Evolutionary conservation across 148 eudicot genomes (phyloP).

Genomic region (Silene uniflora): DNA sequence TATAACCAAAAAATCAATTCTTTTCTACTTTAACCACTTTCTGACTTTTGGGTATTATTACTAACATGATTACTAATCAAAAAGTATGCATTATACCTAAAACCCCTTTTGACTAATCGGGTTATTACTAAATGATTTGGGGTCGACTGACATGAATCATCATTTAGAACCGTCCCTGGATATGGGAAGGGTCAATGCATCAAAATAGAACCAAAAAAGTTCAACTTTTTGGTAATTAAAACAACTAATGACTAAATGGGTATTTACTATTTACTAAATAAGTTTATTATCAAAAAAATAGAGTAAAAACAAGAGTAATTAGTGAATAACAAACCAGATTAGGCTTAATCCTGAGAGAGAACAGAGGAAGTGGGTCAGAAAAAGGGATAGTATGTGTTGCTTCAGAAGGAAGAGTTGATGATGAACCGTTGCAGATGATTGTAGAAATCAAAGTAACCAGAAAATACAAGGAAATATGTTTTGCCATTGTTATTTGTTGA

Average conservation of each 20-base stretch:
- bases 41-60: background rate
- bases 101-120: background rate
- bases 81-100: background rate
- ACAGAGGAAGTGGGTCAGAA: conserved; percentile 34
- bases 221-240: too few relatives aligned
- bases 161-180: too few relatives aligned
- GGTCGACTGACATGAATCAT: too few relatives aligned
- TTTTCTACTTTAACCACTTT: background rate
- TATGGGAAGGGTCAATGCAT: background rate
- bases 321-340: conserved; percentile 24
- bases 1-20: background rate
- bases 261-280: background rate
- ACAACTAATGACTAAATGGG: background rate
- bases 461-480: conserved; percentile 3
- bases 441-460: conserved; percentile 23
- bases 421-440: conserved; percentile 16
- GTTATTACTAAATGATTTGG: background rate
- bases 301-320: background rate
- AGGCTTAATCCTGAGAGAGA: conserved; percentile 34
- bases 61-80: too few relatives aligned
- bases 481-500: conserved; percentile 17
- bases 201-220: background rate
- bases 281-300: background rate
- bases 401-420: conserved; percentile 20
- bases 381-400: conserved; percentile 8